phyloP scores from a whole-genome alignment of 2,329 filamentous ascomycete genomes.

The Phyllosticta citribraziliensis region DNA sequence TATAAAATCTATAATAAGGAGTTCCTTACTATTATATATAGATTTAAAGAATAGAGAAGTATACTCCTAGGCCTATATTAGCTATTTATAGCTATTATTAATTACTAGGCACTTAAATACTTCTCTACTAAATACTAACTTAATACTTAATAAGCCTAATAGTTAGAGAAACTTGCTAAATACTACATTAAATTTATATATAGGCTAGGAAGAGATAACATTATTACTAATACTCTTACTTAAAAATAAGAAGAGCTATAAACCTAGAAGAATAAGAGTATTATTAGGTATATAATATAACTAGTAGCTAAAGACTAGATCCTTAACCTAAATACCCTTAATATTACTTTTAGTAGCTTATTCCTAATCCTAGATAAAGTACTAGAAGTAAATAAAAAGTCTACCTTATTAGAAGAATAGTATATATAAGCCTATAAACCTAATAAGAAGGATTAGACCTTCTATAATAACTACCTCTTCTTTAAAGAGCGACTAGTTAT shows the following conservation, averaged over 20 bases:
- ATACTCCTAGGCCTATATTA: background rate
- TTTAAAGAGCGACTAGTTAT: too few relatives aligned
- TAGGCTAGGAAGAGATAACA: background rate
- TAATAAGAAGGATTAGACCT: too few relatives aligned
- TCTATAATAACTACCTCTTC: too few relatives aligned
- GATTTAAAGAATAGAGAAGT: background rate
- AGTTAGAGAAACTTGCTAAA: background rate
- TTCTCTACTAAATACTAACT: too few relatives aligned
- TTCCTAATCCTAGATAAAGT: background rate
- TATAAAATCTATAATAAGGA: background rate
- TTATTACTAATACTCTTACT: background rate
- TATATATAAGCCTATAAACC: too few relatives aligned
- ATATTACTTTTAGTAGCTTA: background rate
- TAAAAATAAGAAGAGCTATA: background rate
- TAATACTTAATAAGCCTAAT: too few relatives aligned
- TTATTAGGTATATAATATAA: background rate
- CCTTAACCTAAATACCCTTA: background rate
- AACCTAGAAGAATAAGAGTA: background rate
- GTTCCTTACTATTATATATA: background rate
- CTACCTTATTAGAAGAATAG: too few relatives aligned
- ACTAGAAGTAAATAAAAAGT: too few relatives aligned
- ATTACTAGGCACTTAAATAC: too few relatives aligned
- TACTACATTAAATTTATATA: background rate
- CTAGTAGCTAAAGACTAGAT: background rate
- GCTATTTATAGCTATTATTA: background rate